phyloP scores from a whole-genome alignment of 2,329 filamentous ascomycete genomes.

The Plenodomus biglobosus region DNA sequence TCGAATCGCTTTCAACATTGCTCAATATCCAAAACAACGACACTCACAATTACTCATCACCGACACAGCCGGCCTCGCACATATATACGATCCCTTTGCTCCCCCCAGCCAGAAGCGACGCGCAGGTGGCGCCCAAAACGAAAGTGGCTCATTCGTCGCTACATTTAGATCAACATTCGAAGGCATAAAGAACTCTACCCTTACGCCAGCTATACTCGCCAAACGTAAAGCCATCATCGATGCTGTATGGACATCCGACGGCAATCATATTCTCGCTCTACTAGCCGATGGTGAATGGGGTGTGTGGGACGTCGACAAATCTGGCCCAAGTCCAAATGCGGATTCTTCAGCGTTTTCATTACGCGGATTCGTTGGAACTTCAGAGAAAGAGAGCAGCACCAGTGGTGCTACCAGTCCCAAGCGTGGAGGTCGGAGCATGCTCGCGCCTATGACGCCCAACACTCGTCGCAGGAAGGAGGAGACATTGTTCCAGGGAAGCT shows the following conservation, averaged over 20 bases:
- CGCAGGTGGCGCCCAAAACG: constrained; percentile 12
- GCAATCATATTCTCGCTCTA: constrained; percentile 50
- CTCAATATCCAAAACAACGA: constrained; percentile 54
- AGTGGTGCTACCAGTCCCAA: constrained; percentile 34
- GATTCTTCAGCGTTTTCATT: constrained; percentile 40
- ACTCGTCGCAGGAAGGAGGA: constrained; percentile 52
- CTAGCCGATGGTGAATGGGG: constrained; percentile 57
- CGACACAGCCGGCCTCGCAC: constrained; percentile 57
- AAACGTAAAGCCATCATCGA: constrained; percentile 53
- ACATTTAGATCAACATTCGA: constrained; percentile 41
- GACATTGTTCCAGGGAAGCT: constrained; percentile 47
- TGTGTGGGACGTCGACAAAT: constrained; percentile 51
- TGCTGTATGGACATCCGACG: constrained; percentile 51
- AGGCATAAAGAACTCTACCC: constrained; percentile 24
- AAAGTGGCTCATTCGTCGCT: constrained; percentile 34
- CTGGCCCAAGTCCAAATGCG: constrained; percentile 33
- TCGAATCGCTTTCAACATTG: constrained; percentile 57
- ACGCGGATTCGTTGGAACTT: constrained; percentile 40
- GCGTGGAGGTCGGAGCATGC: constrained; percentile 37
- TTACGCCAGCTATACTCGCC: constrained; percentile 34
- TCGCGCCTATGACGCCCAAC: constrained; percentile 56
- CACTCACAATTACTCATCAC: constrained; percentile 59
- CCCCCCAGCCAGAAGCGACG: constrained; percentile 26
- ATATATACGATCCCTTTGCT: constrained; percentile 59
- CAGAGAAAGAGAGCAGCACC: constrained; percentile 23